Percentiles rank a stretch among this genome's conserved stretches.
Conservation (phyloP, 805 yeast species). For the Wickerhamomyces kurtzmanii region DNA sequence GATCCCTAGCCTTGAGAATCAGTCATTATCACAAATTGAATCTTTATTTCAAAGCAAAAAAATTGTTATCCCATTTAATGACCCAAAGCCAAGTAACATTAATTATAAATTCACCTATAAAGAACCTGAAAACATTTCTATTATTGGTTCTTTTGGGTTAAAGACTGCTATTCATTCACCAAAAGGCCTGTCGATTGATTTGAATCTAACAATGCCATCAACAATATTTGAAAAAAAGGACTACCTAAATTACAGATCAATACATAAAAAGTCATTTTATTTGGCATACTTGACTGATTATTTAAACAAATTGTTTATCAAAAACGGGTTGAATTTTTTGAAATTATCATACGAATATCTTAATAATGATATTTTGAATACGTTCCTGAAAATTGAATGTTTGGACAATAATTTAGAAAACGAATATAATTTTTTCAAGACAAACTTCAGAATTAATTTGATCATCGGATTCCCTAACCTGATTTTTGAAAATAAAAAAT, state of each 20-base stretch:
- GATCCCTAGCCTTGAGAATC: slow-evolving; percentile 46
- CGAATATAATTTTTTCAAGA: slow-evolving; percentile 52
- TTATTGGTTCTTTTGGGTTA: slow-evolving; percentile 85
- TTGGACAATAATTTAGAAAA: slow-evolving; percentile 32
- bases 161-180: slow-evolving; percentile 68
- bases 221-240: slow-evolving; percentile 76
- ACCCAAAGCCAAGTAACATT: slow-evolving; percentile 71
- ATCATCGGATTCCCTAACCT: slow-evolving; percentile 66
- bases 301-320: slow-evolving; percentile 41
- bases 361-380: slow-evolving; percentile 71
- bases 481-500: slow-evolving; percentile 63
- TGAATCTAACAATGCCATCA: slow-evolving; percentile 75
- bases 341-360: slow-evolving; percentile 55
- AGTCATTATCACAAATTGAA: slow-evolving; percentile 52
- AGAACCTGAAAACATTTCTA: slow-evolving; percentile 64
- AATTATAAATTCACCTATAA: slow-evolving; percentile 64
- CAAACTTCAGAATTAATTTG: slow-evolving; percentile 63
- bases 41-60: slow-evolving; percentile 37
- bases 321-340: slow-evolving; percentile 38
- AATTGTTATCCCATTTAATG: slow-evolving; percentile 75
- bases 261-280: slow-evolving; percentile 85
- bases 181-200: slow-evolving; percentile 62
- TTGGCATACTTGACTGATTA: slow-evolving; percentile 68
- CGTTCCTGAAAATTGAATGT: slow-evolving; percentile 59
- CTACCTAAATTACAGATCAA: slow-evolving; percentile 78